Base-by-base conservation (phyloP, 2,329 filamentous ascomycete genomes). In the Ceratocystis albifundus region DNA sequence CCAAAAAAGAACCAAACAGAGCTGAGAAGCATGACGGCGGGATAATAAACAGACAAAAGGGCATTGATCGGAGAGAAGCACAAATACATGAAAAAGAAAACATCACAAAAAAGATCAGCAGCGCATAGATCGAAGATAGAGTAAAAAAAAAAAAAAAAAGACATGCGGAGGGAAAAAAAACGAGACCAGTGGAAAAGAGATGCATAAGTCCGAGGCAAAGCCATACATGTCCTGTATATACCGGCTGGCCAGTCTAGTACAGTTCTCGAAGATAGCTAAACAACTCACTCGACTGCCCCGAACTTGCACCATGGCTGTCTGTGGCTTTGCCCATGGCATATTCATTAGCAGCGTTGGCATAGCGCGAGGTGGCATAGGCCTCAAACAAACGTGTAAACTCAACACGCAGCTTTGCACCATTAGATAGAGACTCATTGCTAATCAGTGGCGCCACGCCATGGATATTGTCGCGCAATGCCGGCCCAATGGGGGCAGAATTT, bases 331-430 rank as follows among this genome's bases (percentile, higher is more conserved):
- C 61, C 41, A 61, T 59, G 28, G 6, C 46, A 48, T 65, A 65
- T 4, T 64, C 66, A 30, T 53, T 53, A 4, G 67, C 67, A 20
- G 61, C 57, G 7, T 30, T 53, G 8, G 63, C 66, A 22, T 65
- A 65, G 10, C 73, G 61, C 45, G 75, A 69, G 0, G 72, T 73
- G 3, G 77, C 72, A 61, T 77, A 77, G 45, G 74, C 74, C 66
- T 78, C 75, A 46, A 76, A 77, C 20, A 79, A 77, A 1, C 78
- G 77, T 12, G 77, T 80, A 78, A 84, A 81, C 70, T 84, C 82
- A 25, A 70, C 79, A 66, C 81, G 80, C 46, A 84, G 77, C 69
- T 77, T 77, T 32, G 76, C 69, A 3, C 82, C 81, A 32, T 83
- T 84, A 53, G 71, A 68, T 57, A 68, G 22, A 46, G 67, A 65